A percentile compares a stretch with the other conserved stretches of the same genome.
These are phyloP conservation scores for Metarhizium humberi DNA, from an alignment of 2,329 filamentous ascomycete species.

Conservation along the genomic window DNA sequence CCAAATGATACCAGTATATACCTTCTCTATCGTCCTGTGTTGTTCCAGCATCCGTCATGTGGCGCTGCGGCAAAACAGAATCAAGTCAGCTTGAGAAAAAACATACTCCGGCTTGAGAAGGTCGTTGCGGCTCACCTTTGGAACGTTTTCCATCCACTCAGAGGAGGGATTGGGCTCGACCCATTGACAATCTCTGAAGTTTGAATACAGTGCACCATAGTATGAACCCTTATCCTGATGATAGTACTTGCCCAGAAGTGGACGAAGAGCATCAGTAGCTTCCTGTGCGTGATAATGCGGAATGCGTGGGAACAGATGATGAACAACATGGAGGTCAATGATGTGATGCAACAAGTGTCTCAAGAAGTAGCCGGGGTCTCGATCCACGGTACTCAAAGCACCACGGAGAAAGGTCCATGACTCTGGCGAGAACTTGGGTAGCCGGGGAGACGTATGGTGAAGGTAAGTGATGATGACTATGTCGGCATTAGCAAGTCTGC, in stretches of 20 bases:
- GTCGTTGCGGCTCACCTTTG: too few relatives aligned
- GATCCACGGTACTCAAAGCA: conserved; percentile 51
- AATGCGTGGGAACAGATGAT: conserved; percentile 42
- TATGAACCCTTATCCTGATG: conserved; percentile 28
- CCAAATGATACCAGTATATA: too few relatives aligned
- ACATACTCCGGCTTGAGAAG: too few relatives aligned
- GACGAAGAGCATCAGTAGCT: conserved; percentile 61
- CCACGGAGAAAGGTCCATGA: conserved; percentile 54
- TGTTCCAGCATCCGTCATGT: too few relatives aligned
- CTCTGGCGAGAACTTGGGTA: conserved; percentile 41
- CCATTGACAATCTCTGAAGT: background rate
- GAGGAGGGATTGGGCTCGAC: background rate
- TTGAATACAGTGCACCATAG: background rate
- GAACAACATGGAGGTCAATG: conserved; percentile 49
- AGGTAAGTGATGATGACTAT: conserved; percentile 66
- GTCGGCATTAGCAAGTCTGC: background rate
- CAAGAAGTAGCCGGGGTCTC: conserved; percentile 52
- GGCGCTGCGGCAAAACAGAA: too few relatives aligned
- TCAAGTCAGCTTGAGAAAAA: too few relatives aligned
- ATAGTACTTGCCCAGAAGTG: conserved; percentile 88
- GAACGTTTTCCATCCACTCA: too few relatives aligned
- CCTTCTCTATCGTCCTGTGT: too few relatives aligned
- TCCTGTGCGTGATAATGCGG: conserved; percentile 40
- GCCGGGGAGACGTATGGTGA: conserved; percentile 38
- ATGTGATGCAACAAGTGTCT: conserved; percentile 56